Conservation (phyloP, 2,329 filamentous ascomycete species). For the Sporothrix brunneoviolacea region DNA sequence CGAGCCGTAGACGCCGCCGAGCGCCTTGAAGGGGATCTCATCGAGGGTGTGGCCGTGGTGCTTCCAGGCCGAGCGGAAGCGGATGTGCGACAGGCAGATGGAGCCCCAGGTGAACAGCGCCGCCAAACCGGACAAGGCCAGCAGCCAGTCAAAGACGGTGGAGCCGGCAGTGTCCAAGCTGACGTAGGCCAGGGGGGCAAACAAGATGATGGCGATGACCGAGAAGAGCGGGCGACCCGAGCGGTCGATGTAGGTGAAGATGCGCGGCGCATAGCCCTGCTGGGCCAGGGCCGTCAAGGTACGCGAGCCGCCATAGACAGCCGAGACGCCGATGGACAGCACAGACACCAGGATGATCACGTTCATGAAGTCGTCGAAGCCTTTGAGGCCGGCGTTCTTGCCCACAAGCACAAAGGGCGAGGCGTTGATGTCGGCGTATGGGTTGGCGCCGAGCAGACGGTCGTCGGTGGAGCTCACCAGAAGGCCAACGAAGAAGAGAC, state of each 20-base stretch:
- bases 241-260: conserved; percentile 52
- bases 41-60: conserved; percentile 55
- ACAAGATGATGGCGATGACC: conserved; percentile 39
- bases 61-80: conserved; percentile 60
- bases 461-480: conserved; percentile 40
- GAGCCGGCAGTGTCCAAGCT: conserved; percentile 37
- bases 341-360: conserved; percentile 53
- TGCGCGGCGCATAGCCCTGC: conserved; percentile 50
- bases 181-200: conserved; percentile 46
- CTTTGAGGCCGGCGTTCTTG: conserved; percentile 44
- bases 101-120: conserved; percentile 64
- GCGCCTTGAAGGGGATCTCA: conserved; percentile 60
- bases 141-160: conserved; percentile 58
- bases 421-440: conserved; percentile 37
- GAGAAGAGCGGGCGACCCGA: conserved; percentile 49
- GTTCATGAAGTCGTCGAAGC: conserved; percentile 53
- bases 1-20: conserved; percentile 56
- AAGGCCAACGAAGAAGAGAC: conserved; percentile 46
- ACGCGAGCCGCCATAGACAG: conserved; percentile 53
- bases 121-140: conserved; percentile 57
- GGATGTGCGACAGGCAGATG: conserved; percentile 62
- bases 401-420: conserved; percentile 55
- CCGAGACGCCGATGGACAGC: conserved; percentile 51
- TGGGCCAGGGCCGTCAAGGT: conserved; percentile 53
- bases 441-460: conserved; percentile 40